Evolutionary conservation across 805 yeast genomes (phyloP), one percentile per base, ranked within the genome.

Genomic region (Wickerhamomyces bovis): DNA sequence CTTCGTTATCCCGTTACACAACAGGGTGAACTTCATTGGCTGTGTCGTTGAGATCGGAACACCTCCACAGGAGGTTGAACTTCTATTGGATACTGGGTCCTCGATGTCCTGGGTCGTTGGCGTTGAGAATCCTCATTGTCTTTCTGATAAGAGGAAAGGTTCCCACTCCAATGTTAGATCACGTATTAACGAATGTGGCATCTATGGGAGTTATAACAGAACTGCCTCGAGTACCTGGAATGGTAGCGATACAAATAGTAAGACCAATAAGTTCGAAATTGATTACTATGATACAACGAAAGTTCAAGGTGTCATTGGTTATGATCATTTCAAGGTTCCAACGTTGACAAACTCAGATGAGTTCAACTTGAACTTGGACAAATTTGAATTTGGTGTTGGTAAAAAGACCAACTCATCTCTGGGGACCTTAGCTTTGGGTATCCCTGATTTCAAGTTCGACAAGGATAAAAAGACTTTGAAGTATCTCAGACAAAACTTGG

Each of bases 401-500:
- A 54, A 54, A n/a, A 48, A 48, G 15, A 57, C 70, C 1, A 65
- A 67, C 39, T 60, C 65, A 0, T 49, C 64, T 2, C 57, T 60
- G 12, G 69, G 68, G 38, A 64, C 85, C 47, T 75, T 79, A 35
- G 78, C 77, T 48, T 62, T 73, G 10, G 71, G 77, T 2, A 46
- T 53, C 3, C 59, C 63, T 3, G 36, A 45, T 4, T 49, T 45
- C 23, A 36, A 42, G 0, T 38, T 31, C 21, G 33, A 31, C 9
- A 36, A 43, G 26, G 21, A 43, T 15, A 47, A 47, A 0, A 46
- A 44, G 3, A 22, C 42, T 15, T 15, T 38, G 3, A 36, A 26
- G 6, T 48, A 52, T 25, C 43, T 39, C 6, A 47, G 31, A 11
- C 30, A 50, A 19, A 49, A 49, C 38, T 21, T 55, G n/a, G 46